Percentiles rank a stretch among this genome's conserved stretches.
phyloP scores from a whole-genome alignment of 2,329 filamentous ascomycete genomes.

The Microdochium paspali region DNA sequence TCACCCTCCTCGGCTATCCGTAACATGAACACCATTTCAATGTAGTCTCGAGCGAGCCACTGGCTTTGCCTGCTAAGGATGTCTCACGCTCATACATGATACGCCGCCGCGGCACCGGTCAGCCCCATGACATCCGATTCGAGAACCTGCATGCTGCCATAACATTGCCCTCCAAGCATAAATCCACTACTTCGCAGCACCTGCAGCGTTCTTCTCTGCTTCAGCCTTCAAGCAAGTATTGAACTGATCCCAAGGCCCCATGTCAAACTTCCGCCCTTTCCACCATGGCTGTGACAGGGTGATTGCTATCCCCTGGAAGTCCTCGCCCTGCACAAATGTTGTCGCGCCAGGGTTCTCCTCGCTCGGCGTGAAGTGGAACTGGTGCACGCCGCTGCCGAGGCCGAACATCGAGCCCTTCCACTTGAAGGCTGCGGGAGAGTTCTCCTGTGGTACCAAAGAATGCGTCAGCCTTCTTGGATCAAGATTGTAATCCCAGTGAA shows the following conservation, averaged over 20 bases:
- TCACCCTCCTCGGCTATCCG: too few species aligned
- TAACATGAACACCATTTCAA: too few species aligned
- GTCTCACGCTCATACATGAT: too few species aligned
- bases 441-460: too few species aligned
- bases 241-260: constrained; percentile 3
- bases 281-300: constrained; percentile 4
- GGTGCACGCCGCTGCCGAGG: constrained; percentile 10
- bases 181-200: background rate
- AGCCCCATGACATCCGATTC: too few species aligned
- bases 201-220: constrained; percentile 1
- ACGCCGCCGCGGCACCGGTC: too few species aligned
- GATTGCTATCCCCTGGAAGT: constrained; percentile 6
- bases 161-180: too few species aligned
- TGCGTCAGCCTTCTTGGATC: too few species aligned
- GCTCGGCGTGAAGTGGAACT: constrained; percentile 11
- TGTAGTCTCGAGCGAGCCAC: too few species aligned
- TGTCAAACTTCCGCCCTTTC: background rate
- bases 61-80: too few species aligned
- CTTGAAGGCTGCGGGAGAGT: constrained; percentile 6
- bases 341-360: constrained; percentile 9
- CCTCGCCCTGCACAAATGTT: constrained; percentile 11
- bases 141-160: too few species aligned
- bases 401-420: constrained; percentile 9
- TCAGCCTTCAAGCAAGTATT: constrained; percentile 4
- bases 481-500: too few species aligned